These are phyloP conservation scores for Biscutella laevigata DNA, from an alignment of 441 rosid genomes.

Conservation along the genomic window DNA sequence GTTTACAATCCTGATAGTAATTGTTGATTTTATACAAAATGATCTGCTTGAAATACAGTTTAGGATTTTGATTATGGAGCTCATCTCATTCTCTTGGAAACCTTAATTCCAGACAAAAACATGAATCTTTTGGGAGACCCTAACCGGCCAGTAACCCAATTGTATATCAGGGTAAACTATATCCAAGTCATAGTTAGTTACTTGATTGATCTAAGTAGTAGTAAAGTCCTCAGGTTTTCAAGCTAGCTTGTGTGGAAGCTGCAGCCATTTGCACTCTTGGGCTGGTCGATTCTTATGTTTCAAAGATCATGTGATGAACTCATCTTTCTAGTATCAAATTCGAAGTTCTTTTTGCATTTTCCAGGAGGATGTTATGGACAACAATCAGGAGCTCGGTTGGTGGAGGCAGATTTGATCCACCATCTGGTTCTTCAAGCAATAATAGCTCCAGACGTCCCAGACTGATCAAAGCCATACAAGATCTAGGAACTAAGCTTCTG, in stretches of 20 bases:
- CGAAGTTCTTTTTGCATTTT: conserved; percentile 11
- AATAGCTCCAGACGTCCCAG: conserved; percentile 42
- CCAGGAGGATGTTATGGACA: conserved; percentile 49
- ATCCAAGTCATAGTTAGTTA: neutral
- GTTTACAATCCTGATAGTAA: neutral
- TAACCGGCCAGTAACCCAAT: neutral
- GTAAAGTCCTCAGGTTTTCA: neutral
- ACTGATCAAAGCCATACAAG: conserved; percentile 48
- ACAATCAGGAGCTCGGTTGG: conserved; percentile 38
- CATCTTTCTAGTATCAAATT: neutral
- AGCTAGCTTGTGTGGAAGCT: no score
- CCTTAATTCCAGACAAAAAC: no score
- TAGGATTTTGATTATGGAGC: no score
- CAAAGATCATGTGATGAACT: neutral
- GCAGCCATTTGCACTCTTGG: no score
- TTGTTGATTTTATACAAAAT: neutral
- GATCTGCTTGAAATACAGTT: neutral
- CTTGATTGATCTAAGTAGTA: neutral
- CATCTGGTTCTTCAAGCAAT: conserved; percentile 32
- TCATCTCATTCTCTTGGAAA: no score
- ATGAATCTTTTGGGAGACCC: no score
- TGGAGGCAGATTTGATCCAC: conserved; percentile 48
- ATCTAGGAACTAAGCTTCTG: conserved; percentile 40
- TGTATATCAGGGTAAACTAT: no score
- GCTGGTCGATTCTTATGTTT: neutral